Conservation (phyloP, 2,329 filamentous ascomycete species). For the Leptographium lundbergii region DNA sequence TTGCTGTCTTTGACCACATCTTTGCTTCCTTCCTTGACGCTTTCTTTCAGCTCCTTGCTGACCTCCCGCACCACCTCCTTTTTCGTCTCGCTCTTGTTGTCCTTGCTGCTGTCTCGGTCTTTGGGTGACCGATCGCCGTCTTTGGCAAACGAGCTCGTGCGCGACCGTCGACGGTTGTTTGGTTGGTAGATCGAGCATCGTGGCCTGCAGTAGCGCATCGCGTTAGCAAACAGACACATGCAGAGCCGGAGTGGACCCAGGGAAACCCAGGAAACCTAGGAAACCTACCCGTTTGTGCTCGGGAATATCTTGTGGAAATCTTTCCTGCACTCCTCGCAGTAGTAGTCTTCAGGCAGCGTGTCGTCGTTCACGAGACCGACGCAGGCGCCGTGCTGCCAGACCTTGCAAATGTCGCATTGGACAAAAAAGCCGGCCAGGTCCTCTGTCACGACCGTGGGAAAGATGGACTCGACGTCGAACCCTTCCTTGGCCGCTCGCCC, state of each 20-base stretch:
- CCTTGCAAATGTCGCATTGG: constrained; percentile 94
- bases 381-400: constrained; percentile 97
- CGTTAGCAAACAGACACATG: constrained; percentile 22
- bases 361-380: constrained; percentile 94
- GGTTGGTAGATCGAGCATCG: constrained; percentile 55
- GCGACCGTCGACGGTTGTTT: constrained; percentile 42
- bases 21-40: constrained; percentile 10
- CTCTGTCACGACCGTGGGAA: constrained; percentile 55
- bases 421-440: constrained; percentile 93
- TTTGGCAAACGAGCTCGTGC: constrained; percentile 54
- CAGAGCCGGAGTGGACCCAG: background rate
- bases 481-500: constrained; percentile 42
- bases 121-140: constrained; percentile 43
- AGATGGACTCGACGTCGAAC: constrained; percentile 43
- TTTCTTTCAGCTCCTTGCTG: constrained; percentile 18
- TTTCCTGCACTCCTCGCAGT: constrained; percentile 87
- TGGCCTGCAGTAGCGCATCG: constrained; percentile 33
- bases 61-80: constrained; percentile 1
- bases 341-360: constrained; percentile 91
- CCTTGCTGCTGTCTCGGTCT: constrained; percentile 38
- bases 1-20: constrained; percentile 39
- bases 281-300: constrained; percentile 70
- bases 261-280: too few relatives aligned
- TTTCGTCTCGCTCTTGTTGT: constrained; percentile 31
- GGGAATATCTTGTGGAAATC: constrained; percentile 77